Conservation (phyloP, 352 stramenopile genomes). For the Phytophthora pluvialis region DNA sequence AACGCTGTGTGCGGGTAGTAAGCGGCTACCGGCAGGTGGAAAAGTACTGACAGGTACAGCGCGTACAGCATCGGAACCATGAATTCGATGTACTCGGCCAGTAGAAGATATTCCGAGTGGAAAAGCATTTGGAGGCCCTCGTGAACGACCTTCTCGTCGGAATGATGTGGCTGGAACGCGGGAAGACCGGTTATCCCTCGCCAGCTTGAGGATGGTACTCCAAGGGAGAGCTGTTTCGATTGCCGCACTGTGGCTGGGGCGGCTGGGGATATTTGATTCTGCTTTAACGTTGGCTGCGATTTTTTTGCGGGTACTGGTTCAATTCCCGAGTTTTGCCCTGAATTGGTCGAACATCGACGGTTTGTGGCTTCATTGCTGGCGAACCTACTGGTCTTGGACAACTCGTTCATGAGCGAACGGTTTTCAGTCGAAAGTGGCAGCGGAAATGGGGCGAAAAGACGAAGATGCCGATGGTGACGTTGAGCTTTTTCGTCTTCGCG, state of each 20-base stretch:
- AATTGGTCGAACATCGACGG: not conserved
- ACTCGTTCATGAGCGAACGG: slow-evolving; percentile 3
- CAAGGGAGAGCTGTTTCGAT: not conserved
- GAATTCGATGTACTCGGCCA: slow-evolving; percentile 17
- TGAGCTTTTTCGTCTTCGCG: not conserved
- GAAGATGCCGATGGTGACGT: not conserved
- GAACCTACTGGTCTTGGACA: slow-evolving; percentile 4
- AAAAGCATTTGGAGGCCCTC: slow-evolving; percentile 7
- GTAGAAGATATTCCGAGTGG: slow-evolving; percentile 13
- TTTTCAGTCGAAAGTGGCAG: slow-evolving; percentile 13
- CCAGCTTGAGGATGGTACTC: too few species aligned
- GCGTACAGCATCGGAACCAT: slow-evolving; percentile 12
- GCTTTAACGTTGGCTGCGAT: not conserved
- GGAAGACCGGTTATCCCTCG: too few species aligned
- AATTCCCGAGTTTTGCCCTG: not conserved
- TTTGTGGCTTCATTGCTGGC: not conserved
- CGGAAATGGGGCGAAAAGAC: slow-evolving; percentile 11
- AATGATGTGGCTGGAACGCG: not conserved
- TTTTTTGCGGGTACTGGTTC: not conserved
- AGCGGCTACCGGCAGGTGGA: not conserved
- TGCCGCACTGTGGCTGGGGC: not conserved
- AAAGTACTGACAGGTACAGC: slow-evolving; percentile 6
- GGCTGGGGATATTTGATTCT: slow-evolving; percentile 6
- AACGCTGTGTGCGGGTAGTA: slow-evolving; percentile 10
- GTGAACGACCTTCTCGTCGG: not conserved